Percentiles rank a stretch among this genome's conserved stretches.
Evolutionary conservation across 768 basidiomycete species (phyloP).

Genomic region (Mycena sanguinolenta): DNA sequence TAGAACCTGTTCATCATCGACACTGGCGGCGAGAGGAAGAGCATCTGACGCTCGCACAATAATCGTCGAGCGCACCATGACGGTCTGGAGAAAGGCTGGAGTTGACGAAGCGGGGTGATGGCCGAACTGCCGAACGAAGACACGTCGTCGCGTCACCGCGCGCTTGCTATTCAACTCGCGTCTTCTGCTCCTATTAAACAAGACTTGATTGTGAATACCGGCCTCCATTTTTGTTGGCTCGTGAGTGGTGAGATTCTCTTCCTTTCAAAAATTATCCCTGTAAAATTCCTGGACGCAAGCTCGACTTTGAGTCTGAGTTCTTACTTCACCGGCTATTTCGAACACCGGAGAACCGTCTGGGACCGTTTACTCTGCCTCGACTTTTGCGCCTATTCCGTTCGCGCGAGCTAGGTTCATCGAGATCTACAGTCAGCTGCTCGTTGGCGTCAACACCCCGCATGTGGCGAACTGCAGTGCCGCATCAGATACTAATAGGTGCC

Average conservation of each 20-base stretch:
- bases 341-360: too few relatives aligned
- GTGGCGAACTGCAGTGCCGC: too few relatives aligned
- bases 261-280: too few relatives aligned
- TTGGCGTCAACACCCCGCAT: not conserved
- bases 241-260: too few relatives aligned
- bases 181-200: not conserved
- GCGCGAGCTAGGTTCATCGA: too few relatives aligned
- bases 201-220: too few relatives aligned
- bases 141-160: not conserved
- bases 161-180: not conserved
- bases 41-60: slow-evolving; percentile 89
- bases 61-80: slow-evolving; percentile 90
- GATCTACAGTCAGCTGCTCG: not conserved
- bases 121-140: not conserved
- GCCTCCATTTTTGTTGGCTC: too few relatives aligned
- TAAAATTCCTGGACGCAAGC: too few relatives aligned
- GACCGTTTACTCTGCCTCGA: too few relatives aligned
- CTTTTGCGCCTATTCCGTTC: too few relatives aligned
- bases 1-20: slow-evolving; percentile 94
- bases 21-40: slow-evolving; percentile 93
- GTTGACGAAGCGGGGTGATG: not conserved
- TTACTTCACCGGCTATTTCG: too few relatives aligned
- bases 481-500: not conserved
- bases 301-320: too few relatives aligned
- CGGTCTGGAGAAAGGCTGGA: slow-evolving; percentile 26